phyloP scores from a whole-genome alignment of 768 basidiomycete genomes.

The Pleurotus djamor region DNA sequence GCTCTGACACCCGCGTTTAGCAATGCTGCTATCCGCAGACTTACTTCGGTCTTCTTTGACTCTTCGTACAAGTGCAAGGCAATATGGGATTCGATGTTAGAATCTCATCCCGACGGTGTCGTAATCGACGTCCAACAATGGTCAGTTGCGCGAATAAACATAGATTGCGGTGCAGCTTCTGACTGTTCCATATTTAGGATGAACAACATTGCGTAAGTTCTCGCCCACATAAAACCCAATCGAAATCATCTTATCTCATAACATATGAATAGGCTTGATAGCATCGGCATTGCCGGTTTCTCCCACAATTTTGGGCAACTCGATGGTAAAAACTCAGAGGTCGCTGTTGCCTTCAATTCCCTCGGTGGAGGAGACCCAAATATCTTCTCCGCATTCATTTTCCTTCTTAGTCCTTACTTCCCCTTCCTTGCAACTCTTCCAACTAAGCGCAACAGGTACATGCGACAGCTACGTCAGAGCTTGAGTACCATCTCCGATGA shows the following conservation, averaged over 20 bases:
- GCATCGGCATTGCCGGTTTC: conserved; percentile 58
- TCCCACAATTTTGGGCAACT: conserved; percentile 55
- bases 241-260: not conserved
- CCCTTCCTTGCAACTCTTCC: conserved; percentile 34
- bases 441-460: conserved; percentile 25
- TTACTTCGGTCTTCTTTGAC: conserved; percentile 48
- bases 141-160: not conserved
- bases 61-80: conserved; percentile 45
- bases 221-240: too few relatives aligned
- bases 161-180: too few relatives aligned
- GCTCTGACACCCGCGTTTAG: conserved; percentile 51
- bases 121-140: conserved; percentile 49
- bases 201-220: conserved; percentile 45
- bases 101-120: conserved; percentile 18
- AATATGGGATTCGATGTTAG: conserved; percentile 24
- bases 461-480: conserved; percentile 26
- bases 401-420: conserved; percentile 32
- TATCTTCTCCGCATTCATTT: conserved; percentile 14
- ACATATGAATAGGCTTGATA: conserved; percentile 55
- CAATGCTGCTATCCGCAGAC: conserved; percentile 43
- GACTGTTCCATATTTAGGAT: too few relatives aligned
- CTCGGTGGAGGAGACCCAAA: conserved; percentile 24
- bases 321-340: conserved; percentile 39
- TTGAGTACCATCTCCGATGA: conserved; percentile 37
- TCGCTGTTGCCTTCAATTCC: conserved; percentile 40